Conservation (phyloP, 202 grass and related monocot species). For the Musa balbisiana region DNA sequence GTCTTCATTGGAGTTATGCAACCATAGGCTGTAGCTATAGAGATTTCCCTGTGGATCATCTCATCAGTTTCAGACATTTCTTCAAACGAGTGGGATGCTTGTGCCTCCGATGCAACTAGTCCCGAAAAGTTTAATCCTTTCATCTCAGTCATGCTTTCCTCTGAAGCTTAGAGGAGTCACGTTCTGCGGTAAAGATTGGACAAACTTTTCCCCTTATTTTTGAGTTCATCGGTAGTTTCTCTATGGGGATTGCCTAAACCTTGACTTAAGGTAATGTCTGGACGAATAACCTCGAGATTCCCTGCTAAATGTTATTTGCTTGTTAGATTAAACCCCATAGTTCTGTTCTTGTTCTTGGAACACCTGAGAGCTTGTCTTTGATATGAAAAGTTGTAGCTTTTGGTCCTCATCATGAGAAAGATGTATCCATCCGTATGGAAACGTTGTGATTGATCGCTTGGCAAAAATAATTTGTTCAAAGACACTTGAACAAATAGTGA, state of each 20-base stretch:
- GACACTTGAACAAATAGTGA: too few species aligned
- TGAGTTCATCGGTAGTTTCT: not conserved
- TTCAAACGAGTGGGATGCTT: slow-evolving; percentile 73
- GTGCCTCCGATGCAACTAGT: slow-evolving; percentile 50
- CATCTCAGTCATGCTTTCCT: slow-evolving; percentile 75
- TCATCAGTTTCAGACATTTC: slow-evolving; percentile 77
- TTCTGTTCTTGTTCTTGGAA: too few species aligned
- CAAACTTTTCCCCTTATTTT: not conserved
- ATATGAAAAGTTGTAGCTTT: too few species aligned
- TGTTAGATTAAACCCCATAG: too few species aligned
- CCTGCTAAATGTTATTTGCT: too few species aligned
- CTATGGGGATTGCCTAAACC: not conserved
- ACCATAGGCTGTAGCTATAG: slow-evolving; percentile 31
- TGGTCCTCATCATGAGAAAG: too few species aligned
- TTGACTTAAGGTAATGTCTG: too few species aligned
- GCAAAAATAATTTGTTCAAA: too few species aligned
- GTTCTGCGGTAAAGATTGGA: slow-evolving; percentile 65
- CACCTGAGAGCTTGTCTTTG: too few species aligned
- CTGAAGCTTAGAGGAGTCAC: slow-evolving; percentile 84
- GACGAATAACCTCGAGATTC: too few species aligned
- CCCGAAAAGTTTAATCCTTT: slow-evolving; percentile 66
- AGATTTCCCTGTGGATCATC: slow-evolving; percentile 63
- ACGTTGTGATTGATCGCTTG: too few species aligned
- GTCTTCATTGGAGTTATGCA: slow-evolving; percentile 47
- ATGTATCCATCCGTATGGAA: too few species aligned